These are phyloP conservation scores for Balansia obtecta DNA, from an alignment of 2,329 filamentous ascomycete species.

Conservation along the genomic window DNA sequence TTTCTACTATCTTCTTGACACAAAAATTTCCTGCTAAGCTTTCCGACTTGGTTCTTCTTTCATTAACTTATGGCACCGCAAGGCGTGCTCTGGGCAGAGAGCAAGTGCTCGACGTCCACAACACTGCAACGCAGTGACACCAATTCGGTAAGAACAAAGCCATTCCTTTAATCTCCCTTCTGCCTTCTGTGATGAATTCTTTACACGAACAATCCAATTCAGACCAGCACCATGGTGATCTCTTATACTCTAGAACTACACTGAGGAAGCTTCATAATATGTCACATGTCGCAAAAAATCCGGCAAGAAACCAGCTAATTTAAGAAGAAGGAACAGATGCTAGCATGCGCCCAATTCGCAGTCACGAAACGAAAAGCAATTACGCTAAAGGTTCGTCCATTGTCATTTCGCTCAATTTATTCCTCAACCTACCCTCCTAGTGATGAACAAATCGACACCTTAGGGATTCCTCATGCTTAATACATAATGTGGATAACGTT, in stretches of 20 bases:
- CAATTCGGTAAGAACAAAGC: constrained; percentile 11
- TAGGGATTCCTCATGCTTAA: constrained; percentile 59
- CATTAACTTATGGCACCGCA: neutral
- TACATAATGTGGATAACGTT: constrained; percentile 50
- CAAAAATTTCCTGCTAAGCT: constrained; percentile 3
- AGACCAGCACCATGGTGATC: constrained; percentile 46
- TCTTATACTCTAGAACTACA: constrained; percentile 36
- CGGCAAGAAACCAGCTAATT: neutral
- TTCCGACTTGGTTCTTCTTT: neutral
- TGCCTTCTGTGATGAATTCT: constrained; percentile 21
- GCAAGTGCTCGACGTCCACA: neutral
- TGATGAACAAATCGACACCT: constrained; percentile 52
- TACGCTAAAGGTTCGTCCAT: constrained; percentile 22
- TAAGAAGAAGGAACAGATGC: neutral
- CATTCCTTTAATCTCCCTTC: neutral
- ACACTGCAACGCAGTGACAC: neutral
- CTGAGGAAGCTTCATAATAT: constrained; percentile 32
- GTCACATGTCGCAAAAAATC: neutral
- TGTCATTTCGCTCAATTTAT: neutral
- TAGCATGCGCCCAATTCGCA: neutral
- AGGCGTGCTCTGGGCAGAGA: neutral
- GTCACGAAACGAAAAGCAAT: constrained; percentile 24
- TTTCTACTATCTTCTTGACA: constrained; percentile 3
- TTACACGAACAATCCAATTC: constrained; percentile 50
- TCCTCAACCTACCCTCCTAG: constrained; percentile 18